These are phyloP conservation scores for Cystobasidium sp. DNA, from an alignment of 1,284 basidiomycete genomes.

Conservation along the genomic window DNA sequence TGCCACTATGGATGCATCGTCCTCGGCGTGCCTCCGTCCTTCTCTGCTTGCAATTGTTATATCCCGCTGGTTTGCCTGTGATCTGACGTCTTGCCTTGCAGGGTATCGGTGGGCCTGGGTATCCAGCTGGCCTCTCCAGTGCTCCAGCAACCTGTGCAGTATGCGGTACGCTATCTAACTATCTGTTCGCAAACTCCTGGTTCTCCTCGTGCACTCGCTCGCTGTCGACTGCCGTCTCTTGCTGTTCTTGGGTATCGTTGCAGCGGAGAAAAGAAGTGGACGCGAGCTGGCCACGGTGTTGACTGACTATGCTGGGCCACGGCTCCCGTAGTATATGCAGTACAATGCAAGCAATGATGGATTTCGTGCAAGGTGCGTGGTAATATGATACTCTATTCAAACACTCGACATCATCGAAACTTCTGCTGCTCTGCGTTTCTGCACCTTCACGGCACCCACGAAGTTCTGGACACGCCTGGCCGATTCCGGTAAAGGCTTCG, in stretches of 20 bases:
- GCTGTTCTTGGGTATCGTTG: background rate
- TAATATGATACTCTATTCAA: background rate
- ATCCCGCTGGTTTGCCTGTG: background rate
- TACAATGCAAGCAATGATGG: background rate
- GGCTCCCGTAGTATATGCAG: background rate
- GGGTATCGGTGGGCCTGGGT: background rate
- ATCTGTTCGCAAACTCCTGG: no score
- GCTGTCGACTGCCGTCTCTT: no score
- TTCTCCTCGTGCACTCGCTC: no score
- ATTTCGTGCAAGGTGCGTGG: background rate
- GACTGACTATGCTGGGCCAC: background rate
- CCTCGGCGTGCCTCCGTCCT: background rate
- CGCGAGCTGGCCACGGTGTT: background rate
- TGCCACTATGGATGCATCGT: background rate
- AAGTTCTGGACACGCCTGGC: background rate
- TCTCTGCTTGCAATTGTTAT: background rate
- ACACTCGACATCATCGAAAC: background rate
- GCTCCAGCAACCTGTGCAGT: no score
- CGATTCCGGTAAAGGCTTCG: slow-evolving; percentile 9
- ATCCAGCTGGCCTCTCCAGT: no score
- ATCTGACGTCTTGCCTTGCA: slow-evolving; percentile 5
- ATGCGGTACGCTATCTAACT: no score
- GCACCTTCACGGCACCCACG: background rate
- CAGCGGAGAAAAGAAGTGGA: slow-evolving; percentile 6
- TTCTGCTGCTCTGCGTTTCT: background rate